These are phyloP conservation scores for Neoboletus subvelutipes DNA, from an alignment of 768 basidiomycete species.

Conservation along the genomic window DNA sequence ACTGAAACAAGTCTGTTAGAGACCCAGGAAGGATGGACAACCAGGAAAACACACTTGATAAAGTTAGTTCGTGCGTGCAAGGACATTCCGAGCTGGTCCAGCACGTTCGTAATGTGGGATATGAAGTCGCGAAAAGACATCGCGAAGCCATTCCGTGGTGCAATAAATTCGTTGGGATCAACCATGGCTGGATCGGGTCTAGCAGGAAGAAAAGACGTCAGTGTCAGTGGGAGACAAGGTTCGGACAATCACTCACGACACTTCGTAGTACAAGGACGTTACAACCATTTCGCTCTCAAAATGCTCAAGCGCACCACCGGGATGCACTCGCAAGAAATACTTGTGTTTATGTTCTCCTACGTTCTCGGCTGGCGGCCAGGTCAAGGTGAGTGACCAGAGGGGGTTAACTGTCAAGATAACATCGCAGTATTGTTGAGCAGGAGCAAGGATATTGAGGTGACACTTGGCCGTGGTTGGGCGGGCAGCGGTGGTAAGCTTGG, in stretches of 20 bases:
- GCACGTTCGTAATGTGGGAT: conserved; percentile 75
- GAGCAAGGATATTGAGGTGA: conserved; percentile 70
- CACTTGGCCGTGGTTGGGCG: conserved; percentile 78
- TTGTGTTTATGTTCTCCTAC: conserved; percentile 72
- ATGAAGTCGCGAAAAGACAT: conserved; percentile 82
- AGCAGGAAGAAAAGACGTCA: conserved; percentile 4
- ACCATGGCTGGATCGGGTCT: conserved; percentile 79
- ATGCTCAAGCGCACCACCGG: conserved; percentile 84
- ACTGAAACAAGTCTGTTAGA: conserved; percentile 36
- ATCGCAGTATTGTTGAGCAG: conserved; percentile 76
- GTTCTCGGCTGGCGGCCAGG: conserved; percentile 77
- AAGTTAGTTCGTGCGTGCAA: conserved; percentile 79
- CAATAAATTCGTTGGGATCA: conserved; percentile 76
- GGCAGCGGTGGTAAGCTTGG: conserved; percentile 70
- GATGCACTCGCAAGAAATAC: conserved; percentile 79
- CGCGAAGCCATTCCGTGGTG: conserved; percentile 80
- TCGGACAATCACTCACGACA: conserved; percentile 51
- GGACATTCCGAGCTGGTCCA: conserved; percentile 84
- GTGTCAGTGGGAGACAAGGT: background rate
- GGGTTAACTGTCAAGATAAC: conserved; percentile 69
- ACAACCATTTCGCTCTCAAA: conserved; percentile 80
- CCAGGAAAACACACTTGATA: conserved; percentile 58
- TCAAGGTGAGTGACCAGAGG: conserved; percentile 70
- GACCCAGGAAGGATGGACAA: background rate
- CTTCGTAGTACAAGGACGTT: conserved; percentile 84